These are phyloP conservation scores for Vitis cinerea DNA, from an alignment of 164 flowering plant species.

Conservation along the genomic window DNA sequence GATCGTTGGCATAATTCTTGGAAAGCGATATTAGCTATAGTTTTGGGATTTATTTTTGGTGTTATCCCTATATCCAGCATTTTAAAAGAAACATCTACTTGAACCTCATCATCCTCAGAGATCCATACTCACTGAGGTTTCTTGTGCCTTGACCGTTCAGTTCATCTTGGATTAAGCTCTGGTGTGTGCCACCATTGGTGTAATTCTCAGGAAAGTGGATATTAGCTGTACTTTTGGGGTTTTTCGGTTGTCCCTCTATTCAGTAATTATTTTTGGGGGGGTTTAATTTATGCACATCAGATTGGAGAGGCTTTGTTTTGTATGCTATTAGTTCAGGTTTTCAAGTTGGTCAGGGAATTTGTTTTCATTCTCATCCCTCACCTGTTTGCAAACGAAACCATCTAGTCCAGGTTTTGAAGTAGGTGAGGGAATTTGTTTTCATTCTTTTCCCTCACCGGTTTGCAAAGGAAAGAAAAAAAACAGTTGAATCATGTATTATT, in stretches of 20 bases:
- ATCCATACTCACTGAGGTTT: constrained; percentile 18
- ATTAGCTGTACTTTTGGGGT: not conserved
- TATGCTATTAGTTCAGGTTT: constrained; percentile 11
- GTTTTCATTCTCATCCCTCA: constrained; percentile 16
- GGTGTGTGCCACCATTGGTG: constrained; percentile 53
- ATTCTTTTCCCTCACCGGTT: constrained; percentile 1
- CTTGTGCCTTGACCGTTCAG: constrained; percentile 39
- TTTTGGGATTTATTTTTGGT: not conserved
- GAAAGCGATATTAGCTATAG: constrained; percentile 61
- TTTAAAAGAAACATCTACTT: constrained; percentile 30
- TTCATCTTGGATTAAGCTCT: constrained; percentile 52
- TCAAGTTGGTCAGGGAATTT: constrained; percentile 38
- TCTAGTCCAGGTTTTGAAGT: constrained; percentile 3
- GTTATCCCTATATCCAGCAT: not conserved
- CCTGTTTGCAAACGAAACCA: constrained; percentile 7
- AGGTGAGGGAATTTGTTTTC: constrained; percentile 11
- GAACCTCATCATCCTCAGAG: constrained; percentile 26
- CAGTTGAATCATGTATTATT: not conserved
- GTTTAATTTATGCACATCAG: constrained; percentile 4
- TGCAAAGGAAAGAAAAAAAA: not conserved
- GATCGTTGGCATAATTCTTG: constrained; percentile 80
- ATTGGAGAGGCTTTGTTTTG: constrained; percentile 14
- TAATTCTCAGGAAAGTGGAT: constrained; percentile 51
- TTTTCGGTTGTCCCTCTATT: not conserved
- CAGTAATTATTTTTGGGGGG: not conserved